A percentile compares a stretch with the other conserved stretches of the same genome.
Evolutionary conservation across 2,329 filamentous ascomycete species (phyloP).

Genomic region (Claviceps digitariae): DNA sequence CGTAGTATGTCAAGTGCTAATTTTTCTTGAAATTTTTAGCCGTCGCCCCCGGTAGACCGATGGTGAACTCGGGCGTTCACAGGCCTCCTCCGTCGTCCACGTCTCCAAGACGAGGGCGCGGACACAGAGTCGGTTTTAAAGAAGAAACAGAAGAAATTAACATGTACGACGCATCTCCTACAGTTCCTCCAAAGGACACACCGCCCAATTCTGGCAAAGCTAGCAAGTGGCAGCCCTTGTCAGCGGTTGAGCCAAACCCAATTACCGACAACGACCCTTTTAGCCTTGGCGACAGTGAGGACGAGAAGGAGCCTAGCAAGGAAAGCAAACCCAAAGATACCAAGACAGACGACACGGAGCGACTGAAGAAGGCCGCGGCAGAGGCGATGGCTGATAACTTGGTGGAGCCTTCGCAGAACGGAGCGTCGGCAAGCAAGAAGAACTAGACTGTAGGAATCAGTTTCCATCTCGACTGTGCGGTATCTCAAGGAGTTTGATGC

Average conservation of each 20-base stretch:
- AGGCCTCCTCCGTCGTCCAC: constrained; percentile 46
- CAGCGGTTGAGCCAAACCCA: constrained; percentile 66
- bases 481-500: background rate
- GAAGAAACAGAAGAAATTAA: constrained; percentile 64
- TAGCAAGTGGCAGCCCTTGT: constrained; percentile 96
- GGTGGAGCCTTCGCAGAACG: constrained; percentile 26
- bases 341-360: constrained; percentile 45
- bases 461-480: background rate
- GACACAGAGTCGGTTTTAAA: constrained; percentile 43
- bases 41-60: constrained; percentile 11
- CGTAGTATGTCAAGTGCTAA: background rate
- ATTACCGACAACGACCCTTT: constrained; percentile 90
- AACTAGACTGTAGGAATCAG: constrained; percentile 10
- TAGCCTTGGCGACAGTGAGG: constrained; percentile 88
- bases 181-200: constrained; percentile 37
- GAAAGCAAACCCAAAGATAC: constrained; percentile 35
- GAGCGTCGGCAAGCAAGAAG: constrained; percentile 20
- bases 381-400: constrained; percentile 46
- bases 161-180: constrained; percentile 55
- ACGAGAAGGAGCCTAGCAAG: constrained; percentile 53
- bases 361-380: constrained; percentile 51
- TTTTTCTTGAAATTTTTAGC: constrained; percentile 8
- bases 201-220: constrained; percentile 42
- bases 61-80: constrained; percentile 68
- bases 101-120: constrained; percentile 34